These are phyloP conservation scores for Biscogniauxia mediterranea DNA, from an alignment of 2,329 filamentous ascomycete species.

Conservation along the genomic window DNA sequence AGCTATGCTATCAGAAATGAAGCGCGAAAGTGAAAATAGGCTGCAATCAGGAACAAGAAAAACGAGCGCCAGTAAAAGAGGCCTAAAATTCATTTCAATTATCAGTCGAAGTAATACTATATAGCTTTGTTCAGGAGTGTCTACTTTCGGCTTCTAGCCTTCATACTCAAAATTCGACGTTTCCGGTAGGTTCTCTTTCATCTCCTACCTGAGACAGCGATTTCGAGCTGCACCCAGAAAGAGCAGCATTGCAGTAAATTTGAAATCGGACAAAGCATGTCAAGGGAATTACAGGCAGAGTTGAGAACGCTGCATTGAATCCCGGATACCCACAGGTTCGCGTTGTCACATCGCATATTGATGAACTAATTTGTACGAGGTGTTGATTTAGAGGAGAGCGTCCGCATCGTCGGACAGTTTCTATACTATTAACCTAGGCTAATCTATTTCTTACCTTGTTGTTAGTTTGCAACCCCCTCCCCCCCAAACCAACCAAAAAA, in stretches of 20 bases:
- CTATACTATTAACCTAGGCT: background rate
- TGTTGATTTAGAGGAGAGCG: background rate
- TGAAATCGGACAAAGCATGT: background rate
- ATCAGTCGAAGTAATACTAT: conserved; percentile 9
- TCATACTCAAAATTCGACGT: background rate
- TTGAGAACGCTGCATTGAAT: background rate
- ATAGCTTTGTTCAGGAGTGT: conserved; percentile 17
- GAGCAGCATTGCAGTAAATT: background rate
- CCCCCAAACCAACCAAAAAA: background rate
- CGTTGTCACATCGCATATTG: background rate
- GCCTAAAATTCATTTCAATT: conserved; percentile 11
- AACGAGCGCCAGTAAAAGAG: background rate
- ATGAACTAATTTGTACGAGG: background rate
- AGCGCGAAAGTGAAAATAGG: background rate
- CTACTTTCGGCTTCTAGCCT: conserved; percentile 15
- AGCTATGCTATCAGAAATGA: background rate
- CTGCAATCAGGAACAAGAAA: conserved; percentile 1
- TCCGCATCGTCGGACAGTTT: background rate
- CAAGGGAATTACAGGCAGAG: background rate
- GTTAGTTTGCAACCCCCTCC: background rate
- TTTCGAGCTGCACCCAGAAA: background rate
- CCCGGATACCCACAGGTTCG: background rate
- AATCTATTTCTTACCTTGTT: background rate
- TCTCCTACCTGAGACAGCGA: conserved; percentile 8
- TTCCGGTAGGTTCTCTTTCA: conserved; percentile 7